Base-by-base conservation (phyloP, 345 rosid species). In the Psidium friedrichsthalianum region DNA sequence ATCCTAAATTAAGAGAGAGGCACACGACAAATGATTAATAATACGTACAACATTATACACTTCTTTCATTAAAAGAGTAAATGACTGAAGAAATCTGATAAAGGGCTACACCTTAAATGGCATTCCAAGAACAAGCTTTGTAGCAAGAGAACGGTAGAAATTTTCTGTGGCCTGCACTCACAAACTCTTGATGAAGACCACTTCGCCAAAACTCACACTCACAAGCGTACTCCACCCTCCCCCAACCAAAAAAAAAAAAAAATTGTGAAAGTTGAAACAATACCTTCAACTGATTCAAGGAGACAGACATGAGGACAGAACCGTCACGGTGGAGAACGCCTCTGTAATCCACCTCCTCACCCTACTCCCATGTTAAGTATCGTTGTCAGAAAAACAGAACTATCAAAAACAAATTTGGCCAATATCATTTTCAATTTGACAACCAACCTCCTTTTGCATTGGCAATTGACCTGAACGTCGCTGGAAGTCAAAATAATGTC, bases 311-410 rank as follows among this genome's bases (percentile, higher is more conserved):
- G 42, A 97, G 93, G 86, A 97, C 98, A 29, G 98, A 97, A 83
- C 99, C 99, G 91, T 97, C 98, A 84, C 99, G 98, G 89, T 97
- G 99, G 90, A 96, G 93, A 81, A 89, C 98, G 61, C 96, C 96
- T 90, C 99, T 95, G 88, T 92, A 97, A 90, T 97, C 99, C 69
- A 96, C 98, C 88, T 95, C 98, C 89, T 97, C 98, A 81, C 96
- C 98, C 99, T 96, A 86, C 56, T 86, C 82, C 61, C 49, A 29
- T 29, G 9, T 42, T 25, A 56, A 64, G 74, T 29, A 36, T 25
- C 40, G 22, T 59, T 42, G 2, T 42, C 52, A 47, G 85, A 49
- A 24, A 32, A 32, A 51, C 20, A 55, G 56, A 59, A 51, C 81
- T 59, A 42, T 59, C 42, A 59, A 16, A 55, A 57, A 82, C 20